phyloP scores from a whole-genome alignment of 768 basidiomycete species.

The Rhodotorula kratochvilovae region DNA sequence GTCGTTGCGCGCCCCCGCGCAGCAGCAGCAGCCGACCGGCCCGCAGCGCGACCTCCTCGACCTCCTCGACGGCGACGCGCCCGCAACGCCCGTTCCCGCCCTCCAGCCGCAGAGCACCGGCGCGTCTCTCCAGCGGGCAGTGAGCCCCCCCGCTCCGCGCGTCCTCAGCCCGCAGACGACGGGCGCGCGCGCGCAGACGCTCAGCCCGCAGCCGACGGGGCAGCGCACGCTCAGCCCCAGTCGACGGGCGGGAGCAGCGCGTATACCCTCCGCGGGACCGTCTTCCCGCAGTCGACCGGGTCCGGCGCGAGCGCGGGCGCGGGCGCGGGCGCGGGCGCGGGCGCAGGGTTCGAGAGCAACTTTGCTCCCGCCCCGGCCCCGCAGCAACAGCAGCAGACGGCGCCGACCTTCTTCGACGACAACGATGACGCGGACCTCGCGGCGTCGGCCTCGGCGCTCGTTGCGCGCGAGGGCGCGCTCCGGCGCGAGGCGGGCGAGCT shows the following conservation, averaged over 20 bases:
- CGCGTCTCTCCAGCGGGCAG: not conserved
- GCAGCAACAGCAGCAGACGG: not conserved
- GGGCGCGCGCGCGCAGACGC: not conserved
- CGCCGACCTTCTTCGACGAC: conserved; percentile 37
- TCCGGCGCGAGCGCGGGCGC: not conserved
- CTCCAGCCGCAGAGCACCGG: conserved; percentile 12
- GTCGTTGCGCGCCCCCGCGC: conserved; percentile 57
- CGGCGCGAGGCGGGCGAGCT: conserved; percentile 60
- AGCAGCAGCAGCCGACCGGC: conserved; percentile 42
- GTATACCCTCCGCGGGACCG: conserved; percentile 4
- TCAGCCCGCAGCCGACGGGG: not conserved
- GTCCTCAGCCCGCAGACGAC: not conserved
- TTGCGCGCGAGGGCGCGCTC: conserved; percentile 66
- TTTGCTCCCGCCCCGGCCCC: conserved; percentile 4
- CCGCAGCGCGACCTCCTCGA: conserved; percentile 45
- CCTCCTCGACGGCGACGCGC: conserved; percentile 58
- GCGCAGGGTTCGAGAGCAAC: conserved; percentile 15
- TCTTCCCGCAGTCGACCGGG: conserved; percentile 24
- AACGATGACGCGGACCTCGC: conserved; percentile 32
- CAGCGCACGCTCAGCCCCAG: conserved; percentile 4
- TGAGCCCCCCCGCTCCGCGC: not conserved
- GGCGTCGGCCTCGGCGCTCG: not conserved
- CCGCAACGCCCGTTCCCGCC: conserved; percentile 9
- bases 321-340: not conserved
- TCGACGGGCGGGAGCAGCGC: not conserved